A percentile compares a stretch with the other conserved stretches of the same genome.
These are phyloP conservation scores for Avena insularis DNA, from an alignment of 176 grass and related monocot species.

Conservation along the genomic window DNA sequence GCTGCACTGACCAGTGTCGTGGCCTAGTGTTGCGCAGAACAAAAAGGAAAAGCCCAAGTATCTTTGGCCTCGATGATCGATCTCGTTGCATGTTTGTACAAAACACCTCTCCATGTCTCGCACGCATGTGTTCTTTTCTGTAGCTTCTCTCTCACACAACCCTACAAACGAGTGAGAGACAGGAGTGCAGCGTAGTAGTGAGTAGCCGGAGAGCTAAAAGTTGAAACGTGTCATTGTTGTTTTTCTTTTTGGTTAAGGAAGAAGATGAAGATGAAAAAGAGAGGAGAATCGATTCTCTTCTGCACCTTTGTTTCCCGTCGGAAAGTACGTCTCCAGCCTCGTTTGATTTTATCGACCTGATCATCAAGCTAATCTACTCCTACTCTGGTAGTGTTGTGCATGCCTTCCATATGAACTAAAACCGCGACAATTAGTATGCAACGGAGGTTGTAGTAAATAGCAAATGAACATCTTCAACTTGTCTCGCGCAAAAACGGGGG, in stretches of 20 bases:
- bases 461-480: background rate
- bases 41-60: background rate
- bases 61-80: background rate
- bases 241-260: background rate
- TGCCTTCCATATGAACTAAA: too few species aligned
- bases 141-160: constrained; percentile 40
- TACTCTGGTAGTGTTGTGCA: background rate
- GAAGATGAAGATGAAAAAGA: background rate
- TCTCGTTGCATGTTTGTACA: background rate
- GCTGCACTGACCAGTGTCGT: background rate
- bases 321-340: background rate
- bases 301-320: background rate
- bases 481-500: background rate
- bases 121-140: background rate
- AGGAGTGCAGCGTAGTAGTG: too few species aligned
- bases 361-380: background rate
- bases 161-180: background rate
- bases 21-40: background rate
- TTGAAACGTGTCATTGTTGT: constrained; percentile 41
- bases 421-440: too few species aligned
- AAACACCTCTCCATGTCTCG: background rate
- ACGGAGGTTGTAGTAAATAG: too few species aligned
- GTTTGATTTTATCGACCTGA: background rate
- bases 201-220: constrained; percentile 9
- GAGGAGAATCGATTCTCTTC: background rate